These are phyloP conservation scores for Diplodia intermedia DNA, from an alignment of 2,329 filamentous ascomycete species.

Conservation along the genomic window DNA sequence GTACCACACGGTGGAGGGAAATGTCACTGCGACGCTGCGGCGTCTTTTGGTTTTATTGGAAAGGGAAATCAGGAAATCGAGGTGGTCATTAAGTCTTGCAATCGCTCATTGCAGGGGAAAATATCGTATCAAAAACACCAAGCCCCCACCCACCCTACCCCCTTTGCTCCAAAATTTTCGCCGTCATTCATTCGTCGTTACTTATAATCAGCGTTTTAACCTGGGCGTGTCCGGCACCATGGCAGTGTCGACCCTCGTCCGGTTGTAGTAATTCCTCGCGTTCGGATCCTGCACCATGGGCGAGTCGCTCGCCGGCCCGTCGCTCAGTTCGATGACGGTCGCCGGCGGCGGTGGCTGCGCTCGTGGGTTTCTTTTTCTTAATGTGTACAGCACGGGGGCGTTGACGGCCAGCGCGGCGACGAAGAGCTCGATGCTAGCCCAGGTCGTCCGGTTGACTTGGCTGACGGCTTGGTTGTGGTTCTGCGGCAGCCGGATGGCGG, in stretches of 20 bases:
- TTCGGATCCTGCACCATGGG: conserved; percentile 1
- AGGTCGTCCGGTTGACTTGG: conserved; percentile 24
- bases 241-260: not conserved
- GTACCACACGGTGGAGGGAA: not conserved
- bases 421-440: conserved; percentile 22
- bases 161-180: not conserved
- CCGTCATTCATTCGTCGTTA: not conserved
- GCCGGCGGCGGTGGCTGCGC: not conserved
- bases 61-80: not conserved
- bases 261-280: not conserved
- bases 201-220: not conserved
- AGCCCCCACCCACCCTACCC: not conserved
- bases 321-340: conserved; percentile 5
- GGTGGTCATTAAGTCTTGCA: not conserved
- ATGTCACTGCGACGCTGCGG: no score
- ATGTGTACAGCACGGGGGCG: conserved; percentile 11
- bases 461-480: conserved; percentile 26
- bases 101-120: not conserved
- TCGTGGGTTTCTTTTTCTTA: not conserved
- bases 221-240: conserved; percentile 8
- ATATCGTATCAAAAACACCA: not conserved
- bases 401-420: conserved; percentile 17
- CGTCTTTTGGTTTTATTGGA: not conserved
- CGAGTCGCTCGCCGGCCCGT: conserved; percentile 14
- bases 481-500: conserved; percentile 14